Percentiles rank a stretch among this genome's conserved stretches.
phyloP scores from a whole-genome alignment of 2,329 filamentous ascomycete genomes.

The Domatiomyces catenatus region DNA sequence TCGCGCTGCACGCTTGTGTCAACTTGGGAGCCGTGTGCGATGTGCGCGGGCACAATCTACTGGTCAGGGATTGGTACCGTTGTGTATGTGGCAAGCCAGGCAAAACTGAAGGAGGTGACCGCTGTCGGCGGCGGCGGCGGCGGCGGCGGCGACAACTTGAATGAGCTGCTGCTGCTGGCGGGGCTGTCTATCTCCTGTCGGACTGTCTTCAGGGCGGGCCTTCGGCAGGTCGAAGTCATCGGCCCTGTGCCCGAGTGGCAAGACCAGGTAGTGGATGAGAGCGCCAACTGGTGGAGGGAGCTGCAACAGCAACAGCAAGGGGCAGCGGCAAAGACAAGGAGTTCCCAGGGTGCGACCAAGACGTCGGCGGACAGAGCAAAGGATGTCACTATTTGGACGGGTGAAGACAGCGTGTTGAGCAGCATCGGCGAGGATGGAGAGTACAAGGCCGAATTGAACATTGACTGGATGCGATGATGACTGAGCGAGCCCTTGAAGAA shows the following conservation, averaged over 20 bases:
- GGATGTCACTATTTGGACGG: constrained; percentile 10
- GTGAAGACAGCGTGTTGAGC: constrained; percentile 15
- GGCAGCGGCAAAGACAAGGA: not conserved
- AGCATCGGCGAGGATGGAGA: constrained; percentile 17
- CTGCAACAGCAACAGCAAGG: constrained; percentile 4
- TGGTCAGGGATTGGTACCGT: constrained; percentile 41
- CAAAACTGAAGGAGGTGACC: constrained; percentile 29
- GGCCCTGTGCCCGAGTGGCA: constrained; percentile 34
- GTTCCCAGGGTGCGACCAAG: not conserved
- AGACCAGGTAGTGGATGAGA: constrained; percentile 30
- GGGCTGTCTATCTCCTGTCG: constrained; percentile 30
- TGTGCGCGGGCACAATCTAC: constrained; percentile 35
- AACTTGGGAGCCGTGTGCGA: constrained; percentile 42
- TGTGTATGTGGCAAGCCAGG: constrained; percentile 37
- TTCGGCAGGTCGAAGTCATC: constrained; percentile 36
- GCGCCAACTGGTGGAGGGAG: constrained; percentile 31
- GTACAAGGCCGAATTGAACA: constrained; percentile 17
- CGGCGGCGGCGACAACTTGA: constrained; percentile 15
- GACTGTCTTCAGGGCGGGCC: constrained; percentile 32
- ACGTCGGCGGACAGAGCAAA: not conserved
- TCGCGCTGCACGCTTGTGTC: constrained; percentile 36
- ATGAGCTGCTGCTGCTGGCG: constrained; percentile 38
- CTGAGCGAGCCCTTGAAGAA: too few relatives aligned
- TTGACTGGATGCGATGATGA: constrained; percentile 17
- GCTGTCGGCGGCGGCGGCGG: constrained; percentile 32